These are phyloP conservation scores for Ophiosphaerella narmari DNA, from an alignment of 2,329 filamentous ascomycete genomes.

Conservation along the genomic window DNA sequence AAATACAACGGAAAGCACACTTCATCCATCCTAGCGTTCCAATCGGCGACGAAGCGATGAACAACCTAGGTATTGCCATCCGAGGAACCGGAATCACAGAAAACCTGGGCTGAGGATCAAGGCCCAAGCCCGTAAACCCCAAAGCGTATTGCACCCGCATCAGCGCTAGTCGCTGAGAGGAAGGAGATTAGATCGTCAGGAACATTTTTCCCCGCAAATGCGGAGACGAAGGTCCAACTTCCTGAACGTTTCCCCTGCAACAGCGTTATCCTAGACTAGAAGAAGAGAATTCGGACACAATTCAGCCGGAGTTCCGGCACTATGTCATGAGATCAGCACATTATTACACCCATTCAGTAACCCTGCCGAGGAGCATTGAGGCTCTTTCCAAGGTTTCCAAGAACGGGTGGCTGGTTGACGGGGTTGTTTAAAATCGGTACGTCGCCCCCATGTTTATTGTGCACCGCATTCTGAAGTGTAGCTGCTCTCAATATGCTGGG, in stretches of 20 bases:
- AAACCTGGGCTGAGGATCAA: conserved; percentile 1
- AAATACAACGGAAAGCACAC: no score
- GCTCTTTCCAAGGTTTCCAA: conserved; percentile 10
- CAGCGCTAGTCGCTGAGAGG: not conserved
- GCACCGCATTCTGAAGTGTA: conserved; percentile 1
- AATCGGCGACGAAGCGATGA: no score
- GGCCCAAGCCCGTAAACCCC: not conserved
- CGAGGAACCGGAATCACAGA: not conserved
- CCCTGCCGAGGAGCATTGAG: conserved; percentile 8
- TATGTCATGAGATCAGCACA: conserved; percentile 20
- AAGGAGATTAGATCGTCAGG: conserved; percentile 4
- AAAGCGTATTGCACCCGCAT: conserved; percentile 2
- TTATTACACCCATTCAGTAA: conserved; percentile 18
- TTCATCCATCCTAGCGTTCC: no score
- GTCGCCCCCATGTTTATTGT: conserved; percentile 3
- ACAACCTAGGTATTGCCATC: no score
- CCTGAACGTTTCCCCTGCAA: conserved; percentile 12
- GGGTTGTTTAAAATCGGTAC: conserved; percentile 11
- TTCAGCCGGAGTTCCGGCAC: conserved; percentile 25
- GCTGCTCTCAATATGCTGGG: conserved; percentile 21
- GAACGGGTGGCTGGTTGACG: conserved; percentile 2
- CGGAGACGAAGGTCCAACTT: not conserved
- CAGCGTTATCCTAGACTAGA: not conserved
- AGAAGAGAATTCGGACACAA: conserved; percentile 23
- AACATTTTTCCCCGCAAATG: conserved; percentile 7